phyloP scores from a whole-genome alignment of 177 flowering plant species.

The Telopea speciosissima region DNA sequence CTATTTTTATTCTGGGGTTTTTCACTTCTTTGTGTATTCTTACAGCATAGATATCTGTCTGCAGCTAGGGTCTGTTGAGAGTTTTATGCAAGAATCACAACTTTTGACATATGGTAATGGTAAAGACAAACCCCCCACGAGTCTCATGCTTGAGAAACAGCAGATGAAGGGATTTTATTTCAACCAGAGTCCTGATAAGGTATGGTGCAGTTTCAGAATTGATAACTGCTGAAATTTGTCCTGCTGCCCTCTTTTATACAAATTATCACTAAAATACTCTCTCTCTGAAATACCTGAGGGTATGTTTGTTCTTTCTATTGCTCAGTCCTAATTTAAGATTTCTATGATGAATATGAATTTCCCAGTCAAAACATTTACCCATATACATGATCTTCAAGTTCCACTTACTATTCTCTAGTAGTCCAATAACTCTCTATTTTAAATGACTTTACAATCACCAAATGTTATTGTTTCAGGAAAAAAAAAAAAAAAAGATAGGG shows the following conservation, averaged over 20 bases:
- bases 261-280: no score
- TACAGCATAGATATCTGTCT: constrained; percentile 9
- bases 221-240: background rate
- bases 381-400: no score
- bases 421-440: no score
- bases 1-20: background rate
- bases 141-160: constrained; percentile 85
- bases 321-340: no score
- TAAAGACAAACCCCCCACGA: constrained; percentile 83
- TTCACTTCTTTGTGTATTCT: constrained; percentile 10
- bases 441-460: no score
- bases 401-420: no score
- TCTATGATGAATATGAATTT: no score
- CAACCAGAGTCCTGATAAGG: constrained; percentile 89
- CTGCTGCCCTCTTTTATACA: background rate
- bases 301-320: no score
- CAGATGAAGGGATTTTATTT: constrained; percentile 84
- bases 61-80: constrained; percentile 89
- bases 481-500: no score
- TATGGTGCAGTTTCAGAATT: constrained; percentile 14
- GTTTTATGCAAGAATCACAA: constrained; percentile 71
- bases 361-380: no score
- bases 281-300: no score
- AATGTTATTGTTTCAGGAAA: no score
- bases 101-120: constrained; percentile 76